Percentiles rank a stretch among this genome's conserved stretches.
Evolutionary conservation across 2,329 filamentous ascomycete species (phyloP).

Genomic region (Paramyrothecium sp.): DNA sequence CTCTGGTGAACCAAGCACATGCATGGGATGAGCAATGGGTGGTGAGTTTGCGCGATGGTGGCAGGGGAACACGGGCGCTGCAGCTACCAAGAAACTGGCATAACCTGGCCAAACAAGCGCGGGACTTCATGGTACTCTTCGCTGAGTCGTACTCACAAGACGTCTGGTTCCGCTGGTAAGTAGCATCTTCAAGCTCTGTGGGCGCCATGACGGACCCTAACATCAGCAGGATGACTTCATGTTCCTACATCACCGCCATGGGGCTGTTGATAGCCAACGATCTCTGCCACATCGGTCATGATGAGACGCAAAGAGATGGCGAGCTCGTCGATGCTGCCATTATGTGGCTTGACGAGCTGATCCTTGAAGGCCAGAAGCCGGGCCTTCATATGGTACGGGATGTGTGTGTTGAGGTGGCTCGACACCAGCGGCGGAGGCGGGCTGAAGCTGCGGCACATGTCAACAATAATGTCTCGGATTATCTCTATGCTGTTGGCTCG

Average conservation of each 20-base stretch:
- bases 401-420: background rate
- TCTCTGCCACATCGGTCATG: background rate
- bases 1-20: background rate
- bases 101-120: background rate
- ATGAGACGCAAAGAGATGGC: background rate
- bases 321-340: background rate
- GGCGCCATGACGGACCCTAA: background rate
- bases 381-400: background rate
- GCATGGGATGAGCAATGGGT: slow-evolving; percentile 1
- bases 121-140: background rate
- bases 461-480: background rate
- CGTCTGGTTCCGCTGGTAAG: background rate
- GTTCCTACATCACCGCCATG: slow-evolving; percentile 2
- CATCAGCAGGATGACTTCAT: background rate
- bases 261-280: slow-evolving; percentile 2
- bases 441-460: background rate
- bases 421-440: background rate
- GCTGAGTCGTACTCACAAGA: background rate
- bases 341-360: background rate
- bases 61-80: background rate
- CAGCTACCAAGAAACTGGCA: background rate
- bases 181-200: background rate
- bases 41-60: background rate
- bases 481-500: no score
- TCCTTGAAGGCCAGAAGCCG: background rate